phyloP scores from a whole-genome alignment of 2,329 filamentous ascomycete genomes.

The Ilyonectria sp. region DNA sequence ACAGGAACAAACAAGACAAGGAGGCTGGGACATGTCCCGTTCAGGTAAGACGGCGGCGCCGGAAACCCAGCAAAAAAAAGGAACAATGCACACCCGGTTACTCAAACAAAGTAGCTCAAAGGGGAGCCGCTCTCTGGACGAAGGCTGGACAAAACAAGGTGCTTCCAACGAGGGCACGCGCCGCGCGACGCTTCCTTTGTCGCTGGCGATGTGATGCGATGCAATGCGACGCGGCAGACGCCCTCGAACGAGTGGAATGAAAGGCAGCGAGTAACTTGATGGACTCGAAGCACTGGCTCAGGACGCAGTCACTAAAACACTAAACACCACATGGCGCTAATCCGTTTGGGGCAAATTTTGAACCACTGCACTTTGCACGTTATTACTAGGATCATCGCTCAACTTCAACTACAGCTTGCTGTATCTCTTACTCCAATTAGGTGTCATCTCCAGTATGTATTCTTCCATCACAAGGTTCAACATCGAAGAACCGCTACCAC shows the following conservation, averaged over 20 bases:
- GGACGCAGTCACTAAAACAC: not conserved
- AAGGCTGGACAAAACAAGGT: not conserved
- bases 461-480: not conserved
- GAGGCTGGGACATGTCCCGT: not conserved
- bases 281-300: not conserved
- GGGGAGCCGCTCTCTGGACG: too few relatives aligned
- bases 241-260: not conserved
- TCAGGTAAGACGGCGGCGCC: not conserved
- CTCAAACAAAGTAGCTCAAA: not conserved
- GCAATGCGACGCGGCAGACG: constrained; percentile 1
- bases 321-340: not conserved
- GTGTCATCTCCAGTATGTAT: not conserved
- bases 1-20: not conserved
- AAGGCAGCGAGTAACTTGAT: not conserved
- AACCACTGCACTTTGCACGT: not conserved
- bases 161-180: not conserved
- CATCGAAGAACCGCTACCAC: not conserved
- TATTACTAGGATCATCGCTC: too few relatives aligned
- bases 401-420: too few relatives aligned
- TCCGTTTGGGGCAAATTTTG: not conserved
- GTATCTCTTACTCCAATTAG: too few relatives aligned
- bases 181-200: constrained; percentile 15
- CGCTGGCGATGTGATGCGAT: constrained; percentile 3
- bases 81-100: not conserved
- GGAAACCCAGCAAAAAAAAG: not conserved